Evolutionary conservation across 23 red algal species (phyloP).

Genomic region (Gracilaria caudata): DNA sequence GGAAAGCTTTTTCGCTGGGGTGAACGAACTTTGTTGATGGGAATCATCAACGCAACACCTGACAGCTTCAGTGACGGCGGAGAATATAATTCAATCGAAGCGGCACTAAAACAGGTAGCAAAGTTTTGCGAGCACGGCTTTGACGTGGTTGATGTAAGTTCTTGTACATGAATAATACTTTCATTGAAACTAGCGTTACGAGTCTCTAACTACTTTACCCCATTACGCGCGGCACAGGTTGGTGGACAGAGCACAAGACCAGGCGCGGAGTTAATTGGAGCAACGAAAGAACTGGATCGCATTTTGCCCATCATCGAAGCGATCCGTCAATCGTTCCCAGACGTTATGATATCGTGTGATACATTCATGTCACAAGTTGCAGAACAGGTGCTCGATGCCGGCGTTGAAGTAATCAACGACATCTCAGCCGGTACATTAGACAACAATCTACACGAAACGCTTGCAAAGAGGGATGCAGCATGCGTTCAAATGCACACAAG

Average conservation of each 20-base stretch:
- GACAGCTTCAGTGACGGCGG: slow-evolving; percentile 98
- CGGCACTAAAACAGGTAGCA: slow-evolving; percentile 62
- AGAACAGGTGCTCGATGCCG: slow-evolving; percentile 41
- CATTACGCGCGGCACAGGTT: slow-evolving; percentile 5
- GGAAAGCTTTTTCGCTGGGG: slow-evolving; percentile 51
- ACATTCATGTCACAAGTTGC: slow-evolving; percentile 81
- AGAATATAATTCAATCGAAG: slow-evolving; percentile 28
- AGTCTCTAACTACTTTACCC: background rate
- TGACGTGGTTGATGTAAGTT: slow-evolving; percentile 63
- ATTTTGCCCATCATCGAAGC: slow-evolving; percentile 77
- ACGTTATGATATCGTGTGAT: slow-evolving; percentile 76
- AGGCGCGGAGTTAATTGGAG: slow-evolving; percentile 61
- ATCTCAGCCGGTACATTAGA: slow-evolving; percentile 71
- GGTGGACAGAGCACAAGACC: slow-evolving; percentile 94
- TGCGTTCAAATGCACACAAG: slow-evolving; percentile 92
- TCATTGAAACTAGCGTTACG: background rate
- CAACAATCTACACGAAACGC: slow-evolving; percentile 45
- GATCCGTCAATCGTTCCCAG: slow-evolving; percentile 52
- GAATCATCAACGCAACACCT: slow-evolving; percentile 91
- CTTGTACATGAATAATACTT: background rate
- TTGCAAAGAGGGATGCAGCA: slow-evolving; percentile 43
- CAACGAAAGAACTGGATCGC: slow-evolving; percentile 56
- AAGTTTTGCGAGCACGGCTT: slow-evolving; percentile 62
- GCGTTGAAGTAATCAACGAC: slow-evolving; percentile 90
- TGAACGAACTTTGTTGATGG: slow-evolving; percentile 63